phyloP scores from a whole-genome alignment of 345 rosid species.

The Ailanthus altissimus region DNA sequence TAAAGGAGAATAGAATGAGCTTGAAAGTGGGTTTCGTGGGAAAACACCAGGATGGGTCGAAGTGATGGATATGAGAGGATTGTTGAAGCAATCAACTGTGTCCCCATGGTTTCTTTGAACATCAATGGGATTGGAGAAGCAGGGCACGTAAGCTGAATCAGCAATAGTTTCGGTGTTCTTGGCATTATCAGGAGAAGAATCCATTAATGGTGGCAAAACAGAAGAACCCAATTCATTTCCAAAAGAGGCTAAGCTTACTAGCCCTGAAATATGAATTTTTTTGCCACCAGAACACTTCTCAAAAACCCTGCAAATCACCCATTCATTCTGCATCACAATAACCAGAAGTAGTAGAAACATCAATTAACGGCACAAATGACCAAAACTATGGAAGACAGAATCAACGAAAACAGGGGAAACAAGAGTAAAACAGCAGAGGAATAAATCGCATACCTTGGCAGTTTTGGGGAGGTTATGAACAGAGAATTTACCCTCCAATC shows the following conservation, averaged over 20 bases:
- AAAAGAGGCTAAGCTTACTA: conserved; percentile 35
- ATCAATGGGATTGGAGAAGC: conserved; percentile 64
- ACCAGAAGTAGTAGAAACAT: neutral
- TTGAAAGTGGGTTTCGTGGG: conserved; percentile 38
- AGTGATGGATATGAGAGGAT: conserved; percentile 32
- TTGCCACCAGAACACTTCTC: conserved; percentile 71
- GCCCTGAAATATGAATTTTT: conserved; percentile 65
- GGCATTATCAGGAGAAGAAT: conserved; percentile 40
- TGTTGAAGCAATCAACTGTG: conserved; percentile 34
- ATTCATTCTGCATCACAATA: conserved; percentile 63
- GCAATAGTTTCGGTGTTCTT: conserved; percentile 32
- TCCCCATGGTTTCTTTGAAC: conserved; percentile 37
- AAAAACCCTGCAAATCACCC: conserved; percentile 92
- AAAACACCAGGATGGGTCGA: conserved; percentile 22
- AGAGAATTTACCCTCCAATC: conserved; percentile 78
- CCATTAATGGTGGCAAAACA: conserved; percentile 66
- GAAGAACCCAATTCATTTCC: conserved; percentile 47
- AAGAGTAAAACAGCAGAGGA: neutral
- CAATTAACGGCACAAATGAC: neutral
- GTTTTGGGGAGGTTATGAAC: conserved; percentile 69
- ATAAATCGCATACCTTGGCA: conserved; percentile 52
- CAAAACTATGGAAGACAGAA: neutral
- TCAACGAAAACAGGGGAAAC: neutral
- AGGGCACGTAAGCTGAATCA: conserved; percentile 65
- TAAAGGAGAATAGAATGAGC: conserved; percentile 40